phyloP scores from a whole-genome alignment of 2,329 filamentous ascomycete species.

The Nemania serpens region DNA sequence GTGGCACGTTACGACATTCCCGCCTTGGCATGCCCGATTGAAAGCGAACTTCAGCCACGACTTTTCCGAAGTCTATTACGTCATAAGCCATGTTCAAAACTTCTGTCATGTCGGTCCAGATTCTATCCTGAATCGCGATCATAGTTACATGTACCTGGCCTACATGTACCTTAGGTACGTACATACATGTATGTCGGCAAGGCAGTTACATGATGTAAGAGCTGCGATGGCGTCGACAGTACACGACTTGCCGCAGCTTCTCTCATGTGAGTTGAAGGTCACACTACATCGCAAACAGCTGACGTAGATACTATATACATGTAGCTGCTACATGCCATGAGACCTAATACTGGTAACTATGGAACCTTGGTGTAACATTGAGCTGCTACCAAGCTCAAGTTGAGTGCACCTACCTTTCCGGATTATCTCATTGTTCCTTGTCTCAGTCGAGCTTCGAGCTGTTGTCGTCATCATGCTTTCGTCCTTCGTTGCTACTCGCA shows the following conservation, averaged over 20 bases:
- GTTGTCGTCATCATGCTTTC: slow-evolving; percentile 29
- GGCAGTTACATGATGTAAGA: slow-evolving; percentile 11
- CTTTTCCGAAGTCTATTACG: slow-evolving; percentile 27
- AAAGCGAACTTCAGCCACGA: background rate
- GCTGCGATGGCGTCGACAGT: background rate
- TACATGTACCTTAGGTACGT: too few species aligned
- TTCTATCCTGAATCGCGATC: slow-evolving; percentile 18
- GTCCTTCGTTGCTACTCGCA: slow-evolving; percentile 11
- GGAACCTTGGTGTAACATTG: too few species aligned
- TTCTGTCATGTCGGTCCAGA: background rate
- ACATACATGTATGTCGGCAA: too few species aligned
- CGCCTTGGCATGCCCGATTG: too few species aligned
- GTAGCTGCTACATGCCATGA: too few species aligned
- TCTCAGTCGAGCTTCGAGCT: slow-evolving; percentile 8
- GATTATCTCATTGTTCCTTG: slow-evolving; percentile 29
- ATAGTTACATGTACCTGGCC: too few species aligned
- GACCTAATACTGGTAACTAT: background rate
- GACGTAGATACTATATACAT: too few species aligned
- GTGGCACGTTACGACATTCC: background rate
- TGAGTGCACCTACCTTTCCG: background rate
- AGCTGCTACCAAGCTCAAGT: background rate
- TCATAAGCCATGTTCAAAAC: slow-evolving; percentile 20
- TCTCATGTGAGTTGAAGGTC: too few species aligned
- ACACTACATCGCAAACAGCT: too few species aligned
- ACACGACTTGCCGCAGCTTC: too few species aligned